Percentiles rank a stretch among this genome's conserved stretches.
phyloP scores from a whole-genome alignment of 1,284 basidiomycete genomes.

The Ceratobasidium sp. region DNA sequence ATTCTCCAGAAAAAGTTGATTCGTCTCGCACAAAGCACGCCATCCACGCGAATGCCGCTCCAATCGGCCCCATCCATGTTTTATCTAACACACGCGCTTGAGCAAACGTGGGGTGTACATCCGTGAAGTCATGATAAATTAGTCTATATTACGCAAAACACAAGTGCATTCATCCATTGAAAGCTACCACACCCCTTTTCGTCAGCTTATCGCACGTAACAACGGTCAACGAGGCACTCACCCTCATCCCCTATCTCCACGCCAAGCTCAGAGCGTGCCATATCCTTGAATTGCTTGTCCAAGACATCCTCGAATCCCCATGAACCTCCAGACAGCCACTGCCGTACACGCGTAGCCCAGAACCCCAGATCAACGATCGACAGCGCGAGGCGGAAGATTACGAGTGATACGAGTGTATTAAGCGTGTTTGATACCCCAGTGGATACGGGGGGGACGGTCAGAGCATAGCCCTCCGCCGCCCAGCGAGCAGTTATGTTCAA shows the following conservation, averaged over 20 bases:
- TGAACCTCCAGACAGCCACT: conserved; percentile 44
- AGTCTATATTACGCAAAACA: conserved; percentile 19
- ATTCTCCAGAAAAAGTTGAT: not conserved
- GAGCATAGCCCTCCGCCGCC: conserved; percentile 24
- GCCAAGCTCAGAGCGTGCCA: conserved; percentile 60
- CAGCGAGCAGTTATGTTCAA: conserved; percentile 59
- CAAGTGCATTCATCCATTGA: conserved; percentile 35
- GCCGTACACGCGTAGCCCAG: conserved; percentile 52
- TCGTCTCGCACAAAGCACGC: conserved; percentile 27
- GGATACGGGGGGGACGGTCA: conserved; percentile 7
- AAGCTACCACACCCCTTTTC: conserved; percentile 4
- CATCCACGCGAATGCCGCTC: conserved; percentile 30
- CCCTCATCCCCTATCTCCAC: conserved; percentile 58
- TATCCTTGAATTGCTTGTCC: conserved; percentile 55
- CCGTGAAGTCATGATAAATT: conserved; percentile 15
- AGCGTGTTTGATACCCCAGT: conserved; percentile 15
- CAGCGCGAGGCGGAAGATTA: conserved; percentile 56
- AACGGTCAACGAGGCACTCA: conserved; percentile 12
- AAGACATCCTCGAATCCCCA: conserved; percentile 54
- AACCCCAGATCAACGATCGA: conserved; percentile 58
- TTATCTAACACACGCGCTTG: too few species aligned
- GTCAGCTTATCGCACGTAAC: conserved; percentile 31
- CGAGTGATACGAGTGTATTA: conserved; percentile 29
- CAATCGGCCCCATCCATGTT: too few species aligned
- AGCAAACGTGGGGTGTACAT: too few species aligned